Evolutionary conservation across 352 stramenopile genomes (phyloP).

Genomic region (Pythium periplocum): DNA sequence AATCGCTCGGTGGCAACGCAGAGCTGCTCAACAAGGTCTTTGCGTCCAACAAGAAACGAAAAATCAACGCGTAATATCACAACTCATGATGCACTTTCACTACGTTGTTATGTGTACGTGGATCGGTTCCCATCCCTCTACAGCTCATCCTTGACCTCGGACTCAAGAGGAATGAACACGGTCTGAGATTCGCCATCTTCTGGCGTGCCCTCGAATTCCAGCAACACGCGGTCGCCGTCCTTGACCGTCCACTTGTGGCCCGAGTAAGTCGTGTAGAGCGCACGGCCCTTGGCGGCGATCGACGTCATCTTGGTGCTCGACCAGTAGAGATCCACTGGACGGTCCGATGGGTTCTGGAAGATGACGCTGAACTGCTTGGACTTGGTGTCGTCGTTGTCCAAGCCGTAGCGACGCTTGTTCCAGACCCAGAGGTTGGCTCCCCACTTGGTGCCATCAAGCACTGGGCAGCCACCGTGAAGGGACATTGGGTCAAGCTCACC

Average conservation of each 20-base stretch:
- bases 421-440: slow-evolving; percentile 97
- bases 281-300: slow-evolving; percentile 35
- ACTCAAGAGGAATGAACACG: slow-evolving; percentile 33
- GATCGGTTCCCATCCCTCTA: slow-evolving; percentile 1
- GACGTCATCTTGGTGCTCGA: slow-evolving; percentile 62
- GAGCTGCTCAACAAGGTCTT: slow-evolving; percentile 71
- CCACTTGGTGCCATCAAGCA: slow-evolving; percentile 93
- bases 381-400: slow-evolving; percentile 28
- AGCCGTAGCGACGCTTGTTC: slow-evolving; percentile 85
- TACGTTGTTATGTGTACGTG: no score
- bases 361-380: slow-evolving; percentile 43
- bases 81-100: neutral
- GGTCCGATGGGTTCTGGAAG: slow-evolving; percentile 64
- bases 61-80: slow-evolving; percentile 10
- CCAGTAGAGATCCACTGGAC: slow-evolving; percentile 58
- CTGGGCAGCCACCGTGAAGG: slow-evolving; percentile 93
- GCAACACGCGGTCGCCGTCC: slow-evolving; percentile 36
- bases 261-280: slow-evolving; percentile 59
- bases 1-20: slow-evolving; percentile 38
- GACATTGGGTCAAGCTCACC: slow-evolving; percentile 84
- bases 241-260: slow-evolving; percentile 71
- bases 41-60: slow-evolving; percentile 51
- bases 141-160: slow-evolving; percentile 42
- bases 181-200: slow-evolving; percentile 47
- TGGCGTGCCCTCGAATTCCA: slow-evolving; percentile 42